Percentiles rank a stretch among this genome's conserved stretches.
Evolutionary conservation across 2,329 filamentous ascomycete species (phyloP).

Genomic region (Metarhizium humberi): DNA sequence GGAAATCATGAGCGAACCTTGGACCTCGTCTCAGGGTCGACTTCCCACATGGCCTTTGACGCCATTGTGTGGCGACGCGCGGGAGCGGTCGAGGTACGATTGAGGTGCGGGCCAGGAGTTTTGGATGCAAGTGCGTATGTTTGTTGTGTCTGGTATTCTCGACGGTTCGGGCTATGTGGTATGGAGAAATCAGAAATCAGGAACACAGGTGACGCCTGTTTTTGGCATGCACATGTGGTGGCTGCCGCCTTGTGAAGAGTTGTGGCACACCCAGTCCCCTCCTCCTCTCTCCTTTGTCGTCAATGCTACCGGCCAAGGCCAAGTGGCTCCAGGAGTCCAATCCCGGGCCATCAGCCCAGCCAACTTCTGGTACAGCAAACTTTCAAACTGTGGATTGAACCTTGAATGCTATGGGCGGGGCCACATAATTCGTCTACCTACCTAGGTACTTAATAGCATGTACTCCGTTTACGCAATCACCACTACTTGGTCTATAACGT

Average conservation of each 20-base stretch:
- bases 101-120: not conserved
- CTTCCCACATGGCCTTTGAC: constrained; percentile 90
- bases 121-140: not conserved
- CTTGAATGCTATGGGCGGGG: too few relatives aligned
- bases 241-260: not conserved
- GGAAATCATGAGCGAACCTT: constrained; percentile 53
- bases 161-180: constrained; percentile 13
- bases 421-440: not conserved
- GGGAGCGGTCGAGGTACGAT: not conserved
- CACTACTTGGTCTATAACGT: too few relatives aligned
- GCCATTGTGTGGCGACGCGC: constrained; percentile 34
- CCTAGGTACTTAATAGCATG: not conserved
- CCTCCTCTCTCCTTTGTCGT: too few relatives aligned
- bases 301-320: too few relatives aligned
- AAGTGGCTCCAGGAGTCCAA: not conserved
- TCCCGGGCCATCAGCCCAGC: not conserved
- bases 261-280: not conserved
- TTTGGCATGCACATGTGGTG: not conserved
- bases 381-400: too few relatives aligned
- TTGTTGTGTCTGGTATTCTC: constrained; percentile 11
- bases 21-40: constrained; percentile 91
- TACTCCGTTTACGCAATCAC: too few relatives aligned
- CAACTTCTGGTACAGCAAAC: not conserved
- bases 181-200: not conserved
- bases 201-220: not conserved